A percentile compares a stretch with the other conserved stretches of the same genome.
Conservation (phyloP, 2,329 filamentous ascomycete genomes). For the Ustulina deusta region DNA sequence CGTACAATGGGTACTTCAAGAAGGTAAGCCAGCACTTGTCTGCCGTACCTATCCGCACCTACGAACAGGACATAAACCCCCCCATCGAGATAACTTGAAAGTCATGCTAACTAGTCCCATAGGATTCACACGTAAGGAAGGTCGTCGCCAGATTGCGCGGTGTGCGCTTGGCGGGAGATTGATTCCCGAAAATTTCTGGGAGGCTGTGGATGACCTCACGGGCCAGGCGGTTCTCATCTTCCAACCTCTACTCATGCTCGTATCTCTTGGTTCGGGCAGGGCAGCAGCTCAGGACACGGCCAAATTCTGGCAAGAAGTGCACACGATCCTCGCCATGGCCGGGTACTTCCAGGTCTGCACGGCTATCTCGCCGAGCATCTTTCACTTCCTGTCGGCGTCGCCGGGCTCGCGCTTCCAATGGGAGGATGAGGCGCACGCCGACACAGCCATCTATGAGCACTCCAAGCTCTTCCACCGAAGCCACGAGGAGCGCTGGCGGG, state of each 20-base stretch:
- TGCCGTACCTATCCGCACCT: too few species aligned
- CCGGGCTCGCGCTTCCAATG: slow-evolving; percentile 50
- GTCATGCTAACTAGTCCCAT: slow-evolving; percentile 5
- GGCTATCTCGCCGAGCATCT: slow-evolving; percentile 47
- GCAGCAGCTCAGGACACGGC: slow-evolving; percentile 8
- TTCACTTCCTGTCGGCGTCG: slow-evolving; percentile 49
- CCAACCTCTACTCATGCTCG: slow-evolving; percentile 54
- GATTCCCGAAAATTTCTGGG: slow-evolving; percentile 54
- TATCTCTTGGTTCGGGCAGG: slow-evolving; percentile 32
- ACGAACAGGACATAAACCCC: neutral
- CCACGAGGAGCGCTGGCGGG: slow-evolving; percentile 38
- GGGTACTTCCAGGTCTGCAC: slow-evolving; percentile 49
- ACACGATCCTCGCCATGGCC: slow-evolving; percentile 47
- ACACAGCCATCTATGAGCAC: slow-evolving; percentile 41
- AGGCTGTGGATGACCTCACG: slow-evolving; percentile 52
- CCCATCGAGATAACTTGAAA: neutral
- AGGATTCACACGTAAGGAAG: slow-evolving; percentile 55
- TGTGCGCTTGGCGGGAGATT: slow-evolving; percentile 42
- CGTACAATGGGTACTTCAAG: slow-evolving; percentile 45
- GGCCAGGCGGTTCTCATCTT: slow-evolving; percentile 52
- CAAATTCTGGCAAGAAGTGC: slow-evolving; percentile 46
- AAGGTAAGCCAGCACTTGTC: slow-evolving; percentile 48
- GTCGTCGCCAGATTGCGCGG: slow-evolving; percentile 50
- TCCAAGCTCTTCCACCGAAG: slow-evolving; percentile 41
- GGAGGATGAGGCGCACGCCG: slow-evolving; percentile 44